A percentile compares a stretch with the other conserved stretches of the same genome.
These are phyloP conservation scores for Dactylellina parvicollis DNA, from an alignment of 2,329 filamentous ascomycete genomes.

Conservation along the genomic window DNA sequence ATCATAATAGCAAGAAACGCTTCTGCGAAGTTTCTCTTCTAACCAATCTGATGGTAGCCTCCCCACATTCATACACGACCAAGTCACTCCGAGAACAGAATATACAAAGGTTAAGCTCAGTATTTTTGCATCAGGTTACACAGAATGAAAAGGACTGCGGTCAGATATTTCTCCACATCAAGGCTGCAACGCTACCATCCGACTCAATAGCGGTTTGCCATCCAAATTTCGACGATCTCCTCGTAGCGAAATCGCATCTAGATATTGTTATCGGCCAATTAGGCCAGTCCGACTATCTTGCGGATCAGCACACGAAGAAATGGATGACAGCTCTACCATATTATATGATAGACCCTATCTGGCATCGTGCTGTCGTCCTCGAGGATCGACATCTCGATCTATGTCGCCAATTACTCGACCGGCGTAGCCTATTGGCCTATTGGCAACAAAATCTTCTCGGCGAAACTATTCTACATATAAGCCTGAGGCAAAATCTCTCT, in stretches of 20 bases:
- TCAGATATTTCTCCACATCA: slow-evolving; percentile 8
- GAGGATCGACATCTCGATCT: background rate
- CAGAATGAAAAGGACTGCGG: slow-evolving; percentile 17
- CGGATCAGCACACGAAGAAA: too few relatives aligned
- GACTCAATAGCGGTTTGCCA: background rate
- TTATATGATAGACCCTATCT: slow-evolving; percentile 14
- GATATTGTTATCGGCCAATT: background rate
- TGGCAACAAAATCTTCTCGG: too few relatives aligned
- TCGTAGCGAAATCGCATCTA: background rate
- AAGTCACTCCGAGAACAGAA: slow-evolving; percentile 2
- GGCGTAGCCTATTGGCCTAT: too few relatives aligned
- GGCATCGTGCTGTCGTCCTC: slow-evolving; percentile 7
- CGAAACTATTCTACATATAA: too few relatives aligned
- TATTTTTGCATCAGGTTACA: background rate
- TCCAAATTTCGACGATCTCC: background rate
- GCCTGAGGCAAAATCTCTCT: too few relatives aligned
- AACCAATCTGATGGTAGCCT: background rate
- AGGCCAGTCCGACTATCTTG: too few relatives aligned
- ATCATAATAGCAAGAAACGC: background rate
- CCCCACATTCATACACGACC: slow-evolving; percentile 16
- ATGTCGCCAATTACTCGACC: background rate
- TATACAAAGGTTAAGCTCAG: background rate
- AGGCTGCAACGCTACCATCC: slow-evolving; percentile 7
- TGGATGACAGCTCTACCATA: too few relatives aligned
- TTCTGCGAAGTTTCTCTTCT: slow-evolving; percentile 2